phyloP scores from a whole-genome alignment of 164 flowering plant genomes.

The Kingdonia uniflora region DNA sequence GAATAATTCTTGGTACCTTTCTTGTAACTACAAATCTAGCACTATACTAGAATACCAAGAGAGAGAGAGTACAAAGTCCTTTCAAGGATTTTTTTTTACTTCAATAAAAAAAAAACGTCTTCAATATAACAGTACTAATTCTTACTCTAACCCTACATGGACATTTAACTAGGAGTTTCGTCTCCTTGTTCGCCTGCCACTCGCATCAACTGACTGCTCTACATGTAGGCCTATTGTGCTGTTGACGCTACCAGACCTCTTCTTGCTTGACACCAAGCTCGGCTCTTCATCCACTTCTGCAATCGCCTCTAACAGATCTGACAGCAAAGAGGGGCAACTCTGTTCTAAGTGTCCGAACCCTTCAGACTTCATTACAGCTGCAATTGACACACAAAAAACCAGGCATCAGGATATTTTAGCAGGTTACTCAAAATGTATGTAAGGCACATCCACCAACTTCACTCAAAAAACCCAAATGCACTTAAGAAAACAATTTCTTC shows the following conservation, averaged over 20 bases:
- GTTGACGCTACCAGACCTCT: constrained; percentile 54
- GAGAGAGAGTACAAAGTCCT: no score
- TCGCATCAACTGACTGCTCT: constrained; percentile 30
- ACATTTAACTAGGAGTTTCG: constrained; percentile 14
- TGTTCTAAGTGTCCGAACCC: constrained; percentile 65
- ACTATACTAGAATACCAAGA: no score
- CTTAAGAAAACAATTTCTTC: no score
- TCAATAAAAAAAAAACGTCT: no score
- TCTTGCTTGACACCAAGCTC: constrained; percentile 24
- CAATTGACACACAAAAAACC: background rate
- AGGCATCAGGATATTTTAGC: background rate
- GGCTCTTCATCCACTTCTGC: constrained; percentile 57
- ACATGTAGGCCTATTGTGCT: constrained; percentile 27
- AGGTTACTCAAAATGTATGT: no score
- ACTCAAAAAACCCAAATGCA: no score
- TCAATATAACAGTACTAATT: no score
- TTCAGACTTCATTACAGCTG: constrained; percentile 78
- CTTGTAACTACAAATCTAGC: no score
- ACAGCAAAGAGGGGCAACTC: constrained; percentile 50
- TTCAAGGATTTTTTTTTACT: no score
- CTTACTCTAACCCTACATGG: no score
- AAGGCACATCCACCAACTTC: no score
- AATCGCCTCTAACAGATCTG: constrained; percentile 55
- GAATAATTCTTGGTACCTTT: no score
- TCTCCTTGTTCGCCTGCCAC: constrained; percentile 53